These are phyloP conservation scores for Neofusicoccum cordaticola DNA, from an alignment of 2,329 filamentous ascomycete species.

Conservation along the genomic window DNA sequence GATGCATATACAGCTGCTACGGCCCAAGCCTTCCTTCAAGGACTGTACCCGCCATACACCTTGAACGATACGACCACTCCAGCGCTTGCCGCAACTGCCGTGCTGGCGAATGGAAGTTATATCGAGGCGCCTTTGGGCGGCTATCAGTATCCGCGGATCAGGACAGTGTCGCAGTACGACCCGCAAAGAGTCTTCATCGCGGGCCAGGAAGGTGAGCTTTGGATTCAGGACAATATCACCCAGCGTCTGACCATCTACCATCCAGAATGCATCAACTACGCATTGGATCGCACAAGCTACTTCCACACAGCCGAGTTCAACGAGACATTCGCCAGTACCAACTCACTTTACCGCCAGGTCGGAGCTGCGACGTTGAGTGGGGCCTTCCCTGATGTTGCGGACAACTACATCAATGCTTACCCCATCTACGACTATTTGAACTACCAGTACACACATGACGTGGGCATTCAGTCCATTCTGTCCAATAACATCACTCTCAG, in stretches of 20 bases:
- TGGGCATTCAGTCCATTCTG: conserved; percentile 36
- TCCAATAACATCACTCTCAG: conserved; percentile 26
- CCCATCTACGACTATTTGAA: conserved; percentile 56
- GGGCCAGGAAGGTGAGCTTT: conserved; percentile 46
- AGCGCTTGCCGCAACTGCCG: conserved; percentile 30
- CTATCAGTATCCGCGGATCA: conserved; percentile 57
- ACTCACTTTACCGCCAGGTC: conserved; percentile 48
- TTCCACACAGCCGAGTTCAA: conserved; percentile 41
- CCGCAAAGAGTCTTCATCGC: conserved; percentile 51
- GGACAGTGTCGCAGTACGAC: conserved; percentile 44
- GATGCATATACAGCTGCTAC: conserved; percentile 50
- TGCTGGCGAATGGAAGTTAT: conserved; percentile 49
- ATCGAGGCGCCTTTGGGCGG: conserved; percentile 51
- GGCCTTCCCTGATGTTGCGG: conserved; percentile 37
- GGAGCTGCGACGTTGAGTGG: conserved; percentile 44
- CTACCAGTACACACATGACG: conserved; percentile 54
- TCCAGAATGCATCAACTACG: conserved; percentile 25
- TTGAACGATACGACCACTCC: conserved; percentile 28
- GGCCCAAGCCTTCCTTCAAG: conserved; percentile 61
- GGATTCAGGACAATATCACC: conserved; percentile 1
- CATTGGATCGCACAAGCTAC: conserved; percentile 34
- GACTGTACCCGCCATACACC: conserved; percentile 54
- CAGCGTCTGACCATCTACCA: no score
- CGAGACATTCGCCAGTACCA: conserved; percentile 36
- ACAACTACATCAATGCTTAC: conserved; percentile 52